Conservation (phyloP, 2,329 filamentous ascomycete genomes). For the Xylariaceae sp. region DNA sequence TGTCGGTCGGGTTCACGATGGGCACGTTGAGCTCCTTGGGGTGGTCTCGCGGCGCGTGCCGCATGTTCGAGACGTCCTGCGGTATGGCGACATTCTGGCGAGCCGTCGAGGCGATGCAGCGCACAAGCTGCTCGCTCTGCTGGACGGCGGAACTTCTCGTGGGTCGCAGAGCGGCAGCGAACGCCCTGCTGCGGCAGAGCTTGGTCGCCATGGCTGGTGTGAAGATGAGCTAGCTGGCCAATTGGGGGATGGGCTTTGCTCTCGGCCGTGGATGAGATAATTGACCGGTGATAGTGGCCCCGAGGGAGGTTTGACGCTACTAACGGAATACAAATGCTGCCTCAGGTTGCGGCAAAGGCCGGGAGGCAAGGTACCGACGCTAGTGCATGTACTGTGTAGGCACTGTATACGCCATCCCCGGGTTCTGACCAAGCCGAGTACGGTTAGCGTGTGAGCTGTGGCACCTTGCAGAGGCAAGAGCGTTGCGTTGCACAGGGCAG, state of each 20-base stretch:
- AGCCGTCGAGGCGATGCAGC: slow-evolving; percentile 48
- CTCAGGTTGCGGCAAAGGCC: not conserved
- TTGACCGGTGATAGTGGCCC: slow-evolving; percentile 14
- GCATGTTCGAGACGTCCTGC: slow-evolving; percentile 61
- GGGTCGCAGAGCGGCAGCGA: slow-evolving; percentile 53
- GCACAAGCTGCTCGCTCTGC: slow-evolving; percentile 38
- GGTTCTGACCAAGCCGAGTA: not conserved
- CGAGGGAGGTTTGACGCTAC: slow-evolving; percentile 2
- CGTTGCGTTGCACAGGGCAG: not conserved
- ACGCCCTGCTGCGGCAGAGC: slow-evolving; percentile 50
- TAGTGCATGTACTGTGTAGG: not conserved
- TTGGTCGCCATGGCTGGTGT: slow-evolving; percentile 53
- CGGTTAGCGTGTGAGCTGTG: not conserved
- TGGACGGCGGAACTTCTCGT: slow-evolving; percentile 39
- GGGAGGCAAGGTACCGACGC: not conserved
- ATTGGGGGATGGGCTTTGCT: slow-evolving; percentile 35
- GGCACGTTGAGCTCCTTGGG: slow-evolving; percentile 66
- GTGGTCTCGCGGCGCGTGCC: slow-evolving; percentile 55
- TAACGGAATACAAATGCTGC: not conserved
- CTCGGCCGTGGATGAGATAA: slow-evolving; percentile 17
- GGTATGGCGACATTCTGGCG: slow-evolving; percentile 50
- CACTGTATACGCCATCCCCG: not conserved
- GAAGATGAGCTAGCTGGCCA: slow-evolving; percentile 36
- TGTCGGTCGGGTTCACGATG: slow-evolving; percentile 87
- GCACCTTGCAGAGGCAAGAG: not conserved